A percentile compares a stretch with the other conserved stretches of the same genome.
Evolutionary conservation across 2,329 filamentous ascomycete genomes (phyloP).

Genomic region (Akanthomyces lecanii): DNA sequence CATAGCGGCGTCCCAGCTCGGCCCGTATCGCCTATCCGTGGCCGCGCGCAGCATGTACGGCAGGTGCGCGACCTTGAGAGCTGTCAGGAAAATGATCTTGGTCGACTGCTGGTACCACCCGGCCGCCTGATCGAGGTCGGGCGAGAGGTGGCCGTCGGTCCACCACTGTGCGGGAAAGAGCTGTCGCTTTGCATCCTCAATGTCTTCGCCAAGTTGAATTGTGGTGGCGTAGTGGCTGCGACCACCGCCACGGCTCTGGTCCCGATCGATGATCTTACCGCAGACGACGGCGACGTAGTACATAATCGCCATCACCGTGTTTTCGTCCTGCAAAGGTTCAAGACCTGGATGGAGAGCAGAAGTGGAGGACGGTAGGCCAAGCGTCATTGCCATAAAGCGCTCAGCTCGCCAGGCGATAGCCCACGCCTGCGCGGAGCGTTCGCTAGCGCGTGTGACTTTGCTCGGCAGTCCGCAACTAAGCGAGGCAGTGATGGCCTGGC

Average conservation of each 20-base stretch:
- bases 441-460: not conserved
- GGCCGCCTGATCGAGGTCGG: conserved; percentile 26
- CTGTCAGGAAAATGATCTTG: conserved; percentile 37
- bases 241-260: not conserved
- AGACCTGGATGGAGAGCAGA: conserved; percentile 24
- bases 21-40: conserved; percentile 32
- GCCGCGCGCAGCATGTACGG: conserved; percentile 41
- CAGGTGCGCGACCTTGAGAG: conserved; percentile 39
- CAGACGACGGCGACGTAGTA: not conserved
- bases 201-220: conserved; percentile 1
- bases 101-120: conserved; percentile 27
- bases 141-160: conserved; percentile 18
- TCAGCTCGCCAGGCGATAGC: conserved; percentile 39
- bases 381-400: conserved; percentile 46
- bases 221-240: conserved; percentile 1
- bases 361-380: conserved; percentile 47
- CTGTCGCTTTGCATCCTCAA: not conserved
- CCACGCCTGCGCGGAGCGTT: conserved; percentile 30
- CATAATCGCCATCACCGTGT: not conserved
- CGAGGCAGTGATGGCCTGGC: conserved; percentile 48
- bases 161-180: conserved; percentile 14
- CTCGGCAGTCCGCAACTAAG: not conserved
- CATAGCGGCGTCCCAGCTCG: conserved; percentile 35
- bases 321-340: not conserved
- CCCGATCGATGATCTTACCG: conserved; percentile 14